These are phyloP conservation scores for Cicer chorassanicum DNA, from an alignment of 306 rosid species.

Conservation along the genomic window DNA sequence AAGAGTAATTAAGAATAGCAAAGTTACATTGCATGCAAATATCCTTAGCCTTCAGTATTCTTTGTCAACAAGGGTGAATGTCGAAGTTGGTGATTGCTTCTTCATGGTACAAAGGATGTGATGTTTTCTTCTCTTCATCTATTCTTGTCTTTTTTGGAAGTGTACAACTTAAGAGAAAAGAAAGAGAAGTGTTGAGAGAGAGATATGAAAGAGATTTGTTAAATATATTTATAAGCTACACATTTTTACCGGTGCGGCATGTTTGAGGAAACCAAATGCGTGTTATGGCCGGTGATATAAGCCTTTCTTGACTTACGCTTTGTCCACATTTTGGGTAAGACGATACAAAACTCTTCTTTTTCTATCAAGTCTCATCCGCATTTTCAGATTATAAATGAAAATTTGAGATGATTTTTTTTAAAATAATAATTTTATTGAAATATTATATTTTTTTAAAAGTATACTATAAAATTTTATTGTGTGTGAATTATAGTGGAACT, in stretches of 20 bases:
- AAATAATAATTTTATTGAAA: no score
- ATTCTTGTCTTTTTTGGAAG: background rate
- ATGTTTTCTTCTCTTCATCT: background rate
- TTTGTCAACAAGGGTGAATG: slow-evolving; percentile 6
- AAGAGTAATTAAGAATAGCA: background rate
- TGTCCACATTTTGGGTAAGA: background rate
- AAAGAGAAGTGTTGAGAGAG: background rate
- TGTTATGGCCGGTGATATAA: slow-evolving; percentile 3
- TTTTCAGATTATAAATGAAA: no score
- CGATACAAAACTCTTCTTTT: slow-evolving; percentile 2
- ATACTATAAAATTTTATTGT: no score
- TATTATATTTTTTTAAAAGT: no score
- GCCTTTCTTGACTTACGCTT: slow-evolving; percentile 10
- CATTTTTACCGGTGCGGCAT: background rate
- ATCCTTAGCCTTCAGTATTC: background rate
- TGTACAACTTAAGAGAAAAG: background rate
- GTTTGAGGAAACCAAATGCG: slow-evolving; percentile 1
- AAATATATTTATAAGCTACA: background rate
- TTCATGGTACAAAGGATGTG: background rate
- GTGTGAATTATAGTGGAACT: no score
- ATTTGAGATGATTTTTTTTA: no score
- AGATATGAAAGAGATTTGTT: background rate
- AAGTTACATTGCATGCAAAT: background rate
- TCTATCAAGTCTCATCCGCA: no score
- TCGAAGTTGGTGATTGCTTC: background rate